Base-by-base conservation (phyloP, 1,284 basidiomycete genomes). In the Trichosporon coremiiforme region DNA sequence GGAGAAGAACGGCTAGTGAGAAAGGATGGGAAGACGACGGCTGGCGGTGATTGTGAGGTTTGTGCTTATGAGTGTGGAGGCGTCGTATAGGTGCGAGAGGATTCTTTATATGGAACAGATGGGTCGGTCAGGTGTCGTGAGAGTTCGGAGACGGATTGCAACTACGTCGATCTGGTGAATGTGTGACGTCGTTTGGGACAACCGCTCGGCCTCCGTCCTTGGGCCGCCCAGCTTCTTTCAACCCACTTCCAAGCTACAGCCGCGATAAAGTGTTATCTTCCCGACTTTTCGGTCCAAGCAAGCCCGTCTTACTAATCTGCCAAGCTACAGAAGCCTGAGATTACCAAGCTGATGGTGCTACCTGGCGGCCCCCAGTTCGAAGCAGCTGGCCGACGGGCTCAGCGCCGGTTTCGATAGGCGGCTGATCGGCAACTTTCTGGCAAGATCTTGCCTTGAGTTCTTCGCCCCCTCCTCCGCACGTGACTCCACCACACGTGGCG, bases 341-440 rank as follows among this genome's bases (percentile, higher is more conserved):
- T 53, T 20, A 53, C 20, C 50, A 53, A 53, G 50, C n/a, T n/a
- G 8, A 53, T 22, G 25, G 7, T 12, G 50, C 4, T 22, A 20
- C 20, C 22, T 20, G 50, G 7, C 22, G 50, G 10, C 50, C 4
- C 2, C 20, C 17, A 10, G 4, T 4, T 20, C 15, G 20, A 50
- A n/a, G 6, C 5, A 7, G 7, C 17, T 45, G 41, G 20, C 50
- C 50, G 20, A 10, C 50, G 50, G 50, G 17, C n/a, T 12, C 4
- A 4, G 9, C 20, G 5, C 3, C 20, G 20, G 10, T 53, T 53
- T 2, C 22, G 50, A 53, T 53, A 53, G 50, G 50, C 20, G 22
- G 50, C 50, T 53, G 50, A 53, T 53, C 50, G 50, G 50, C 50
- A 25, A 22, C 50, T 53, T 53, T 25, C 50, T 22, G 50, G 50